Percentiles rank a stretch among this genome's conserved stretches.
phyloP scores from a whole-genome alignment of 2,329 filamentous ascomycete species.

The Fusarium guadeloupense region DNA sequence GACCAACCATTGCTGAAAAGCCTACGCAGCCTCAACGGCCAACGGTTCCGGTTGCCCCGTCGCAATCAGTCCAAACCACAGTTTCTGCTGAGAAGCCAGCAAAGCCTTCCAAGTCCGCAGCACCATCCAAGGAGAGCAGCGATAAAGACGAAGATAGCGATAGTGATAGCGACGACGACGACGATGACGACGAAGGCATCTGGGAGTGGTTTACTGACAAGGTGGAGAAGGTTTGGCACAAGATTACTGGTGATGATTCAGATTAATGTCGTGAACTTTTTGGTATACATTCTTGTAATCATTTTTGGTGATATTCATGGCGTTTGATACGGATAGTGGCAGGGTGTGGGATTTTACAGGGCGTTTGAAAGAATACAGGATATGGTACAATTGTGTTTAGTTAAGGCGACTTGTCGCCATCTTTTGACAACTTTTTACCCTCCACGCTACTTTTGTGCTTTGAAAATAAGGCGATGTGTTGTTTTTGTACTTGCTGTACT shows the following conservation, averaged over 20 bases:
- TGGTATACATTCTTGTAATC: background rate
- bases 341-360: conserved; percentile 1
- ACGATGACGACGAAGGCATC: conserved; percentile 49
- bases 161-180: conserved; percentile 37
- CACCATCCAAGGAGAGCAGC: conserved; percentile 23
- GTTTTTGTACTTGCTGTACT: too few species aligned
- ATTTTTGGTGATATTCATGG: conserved; percentile 12
- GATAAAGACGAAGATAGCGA: conserved; percentile 19
- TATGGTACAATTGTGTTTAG: background rate
- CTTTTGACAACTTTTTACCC: too few species aligned
- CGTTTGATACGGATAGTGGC: conserved; percentile 21
- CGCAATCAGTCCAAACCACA: conserved; percentile 32
- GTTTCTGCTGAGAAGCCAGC: conserved; percentile 27
- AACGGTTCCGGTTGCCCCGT: conserved; percentile 15
- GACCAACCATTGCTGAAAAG: conserved; percentile 27
- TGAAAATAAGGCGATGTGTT: too few species aligned
- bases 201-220: conserved; percentile 64
- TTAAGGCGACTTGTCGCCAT: too few species aligned
- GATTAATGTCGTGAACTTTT: conserved; percentile 4
- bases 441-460: too few species aligned
- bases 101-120: conserved; percentile 27
- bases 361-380: conserved; percentile 15
- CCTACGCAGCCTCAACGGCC: conserved; percentile 25
- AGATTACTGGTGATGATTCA: conserved; percentile 49
- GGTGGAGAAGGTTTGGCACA: conserved; percentile 57